Percentiles rank a stretch among this genome's conserved stretches.
phyloP scores from a whole-genome alignment of 345 rosid genomes.

The Ceriops tagal region DNA sequence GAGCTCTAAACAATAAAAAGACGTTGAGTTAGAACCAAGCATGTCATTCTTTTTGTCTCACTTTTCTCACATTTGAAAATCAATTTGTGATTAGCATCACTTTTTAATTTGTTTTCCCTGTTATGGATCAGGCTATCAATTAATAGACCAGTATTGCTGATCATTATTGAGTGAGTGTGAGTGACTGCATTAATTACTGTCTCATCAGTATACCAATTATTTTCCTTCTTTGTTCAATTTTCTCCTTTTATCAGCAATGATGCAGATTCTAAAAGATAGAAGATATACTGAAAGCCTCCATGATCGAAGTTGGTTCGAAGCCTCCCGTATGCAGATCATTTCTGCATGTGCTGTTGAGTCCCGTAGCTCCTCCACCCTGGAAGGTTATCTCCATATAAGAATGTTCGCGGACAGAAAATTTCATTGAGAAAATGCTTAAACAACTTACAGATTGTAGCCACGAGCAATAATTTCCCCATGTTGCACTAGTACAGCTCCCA shows the following conservation, averaged over 20 bases:
- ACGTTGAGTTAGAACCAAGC: too few relatives aligned
- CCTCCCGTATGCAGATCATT: slow-evolving; percentile 91
- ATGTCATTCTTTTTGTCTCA: too few relatives aligned
- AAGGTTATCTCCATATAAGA: slow-evolving; percentile 9
- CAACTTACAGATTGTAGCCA: slow-evolving; percentile 83
- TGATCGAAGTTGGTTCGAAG: slow-evolving; percentile 61
- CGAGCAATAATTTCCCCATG: slow-evolving; percentile 87
- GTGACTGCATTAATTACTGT: slow-evolving; percentile 2
- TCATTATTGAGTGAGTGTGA: background rate
- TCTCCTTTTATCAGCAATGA: too few relatives aligned
- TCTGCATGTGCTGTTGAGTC: slow-evolving; percentile 99
- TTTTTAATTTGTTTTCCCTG: background rate
- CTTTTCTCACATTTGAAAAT: background rate
- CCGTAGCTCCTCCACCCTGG: slow-evolving; percentile 90
- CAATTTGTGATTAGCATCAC: background rate
- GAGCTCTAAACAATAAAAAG: too few relatives aligned
- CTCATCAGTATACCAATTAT: too few relatives aligned
- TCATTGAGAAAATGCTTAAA: slow-evolving; percentile 10
- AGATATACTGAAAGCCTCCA: slow-evolving; percentile 87
- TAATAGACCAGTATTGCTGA: background rate
- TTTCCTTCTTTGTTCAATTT: too few relatives aligned
- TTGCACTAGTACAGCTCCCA: slow-evolving; percentile 92
- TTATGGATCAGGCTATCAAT: too few relatives aligned
- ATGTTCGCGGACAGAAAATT: slow-evolving; percentile 5
- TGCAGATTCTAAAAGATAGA: slow-evolving; percentile 1